Evolutionary conservation across 2,329 filamentous ascomycete genomes (phyloP).

Genomic region (Alternaria sp.): DNA sequence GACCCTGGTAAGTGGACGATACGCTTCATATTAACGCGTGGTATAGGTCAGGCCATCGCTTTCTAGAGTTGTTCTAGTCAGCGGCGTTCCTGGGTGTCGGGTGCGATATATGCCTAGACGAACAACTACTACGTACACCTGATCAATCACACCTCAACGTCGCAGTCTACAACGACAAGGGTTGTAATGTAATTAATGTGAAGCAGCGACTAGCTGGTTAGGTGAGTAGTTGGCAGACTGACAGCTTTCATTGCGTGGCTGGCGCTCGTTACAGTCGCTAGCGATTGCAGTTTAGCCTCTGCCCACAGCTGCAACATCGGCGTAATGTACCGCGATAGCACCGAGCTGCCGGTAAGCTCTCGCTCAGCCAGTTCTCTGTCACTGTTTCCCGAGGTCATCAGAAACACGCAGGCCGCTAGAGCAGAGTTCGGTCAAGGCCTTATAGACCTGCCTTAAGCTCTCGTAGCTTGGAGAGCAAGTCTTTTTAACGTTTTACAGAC

Average conservation of each 20-base stretch:
- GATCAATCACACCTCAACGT: neutral
- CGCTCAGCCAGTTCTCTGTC: neutral
- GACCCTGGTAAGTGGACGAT: neutral
- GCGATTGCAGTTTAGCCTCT: too few relatives aligned
- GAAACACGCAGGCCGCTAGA: neutral
- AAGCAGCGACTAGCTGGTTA: neutral
- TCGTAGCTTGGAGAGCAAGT: neutral
- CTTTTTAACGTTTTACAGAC: neutral
- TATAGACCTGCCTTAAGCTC: neutral
- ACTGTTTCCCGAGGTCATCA: neutral
- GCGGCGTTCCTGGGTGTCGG: neutral
- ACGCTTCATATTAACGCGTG: neutral
- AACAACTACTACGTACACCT: neutral
- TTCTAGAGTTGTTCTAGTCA: neutral
- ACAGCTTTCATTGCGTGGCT: neutral
- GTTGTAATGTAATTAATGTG: neutral
- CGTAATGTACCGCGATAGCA: slow-evolving; percentile 1
- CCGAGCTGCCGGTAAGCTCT: neutral
- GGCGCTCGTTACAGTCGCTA: neutral
- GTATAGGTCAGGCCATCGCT: neutral
- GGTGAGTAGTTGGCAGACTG: neutral
- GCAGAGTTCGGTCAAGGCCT: neutral
- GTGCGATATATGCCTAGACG: neutral
- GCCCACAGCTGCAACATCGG: too few relatives aligned
- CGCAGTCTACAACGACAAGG: neutral